These are phyloP conservation scores for Tetracladium maxilliforme DNA, from an alignment of 2,329 filamentous ascomycete species.

Conservation along the genomic window DNA sequence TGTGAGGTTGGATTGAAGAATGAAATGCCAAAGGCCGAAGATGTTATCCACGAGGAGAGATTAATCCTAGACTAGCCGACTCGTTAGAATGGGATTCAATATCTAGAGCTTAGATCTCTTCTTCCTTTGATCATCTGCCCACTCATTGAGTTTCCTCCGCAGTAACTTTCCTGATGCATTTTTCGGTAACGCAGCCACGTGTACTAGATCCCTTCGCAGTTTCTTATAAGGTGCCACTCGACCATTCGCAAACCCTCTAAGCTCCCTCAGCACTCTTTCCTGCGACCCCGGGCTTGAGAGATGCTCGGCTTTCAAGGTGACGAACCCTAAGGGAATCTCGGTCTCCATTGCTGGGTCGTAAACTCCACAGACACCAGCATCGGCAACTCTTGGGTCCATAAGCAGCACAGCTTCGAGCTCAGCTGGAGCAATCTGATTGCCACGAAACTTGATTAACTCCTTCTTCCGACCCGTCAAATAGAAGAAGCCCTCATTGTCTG, in stretches of 20 bases:
- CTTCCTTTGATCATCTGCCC: conserved; percentile 13
- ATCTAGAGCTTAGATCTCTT: too few relatives aligned
- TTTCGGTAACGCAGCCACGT: conserved; percentile 57
- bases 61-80: too few relatives aligned
- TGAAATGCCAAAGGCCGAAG: too few relatives aligned
- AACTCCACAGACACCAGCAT: conserved; percentile 47
- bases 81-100: too few relatives aligned
- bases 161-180: conserved; percentile 35
- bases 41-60: too few relatives aligned
- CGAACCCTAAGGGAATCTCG: conserved; percentile 46
- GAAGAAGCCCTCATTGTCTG: conserved; percentile 37
- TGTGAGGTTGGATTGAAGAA: too few relatives aligned
- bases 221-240: conserved; percentile 50
- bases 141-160: conserved; percentile 23
- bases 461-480: conserved; percentile 61
- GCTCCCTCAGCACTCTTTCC: conserved; percentile 31
- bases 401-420: conserved; percentile 22
- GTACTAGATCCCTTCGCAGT: conserved; percentile 55
- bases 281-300: too few relatives aligned
- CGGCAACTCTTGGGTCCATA: conserved; percentile 25
- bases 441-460: conserved; percentile 33
- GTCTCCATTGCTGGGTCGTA: conserved; percentile 27
- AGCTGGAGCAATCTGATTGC: conserved; percentile 25
- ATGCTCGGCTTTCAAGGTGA: conserved; percentile 30
- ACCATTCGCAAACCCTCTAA: conserved; percentile 41